Conservation (phyloP, 345 rosid genomes). For the Eucalyptus cloeziana region DNA sequence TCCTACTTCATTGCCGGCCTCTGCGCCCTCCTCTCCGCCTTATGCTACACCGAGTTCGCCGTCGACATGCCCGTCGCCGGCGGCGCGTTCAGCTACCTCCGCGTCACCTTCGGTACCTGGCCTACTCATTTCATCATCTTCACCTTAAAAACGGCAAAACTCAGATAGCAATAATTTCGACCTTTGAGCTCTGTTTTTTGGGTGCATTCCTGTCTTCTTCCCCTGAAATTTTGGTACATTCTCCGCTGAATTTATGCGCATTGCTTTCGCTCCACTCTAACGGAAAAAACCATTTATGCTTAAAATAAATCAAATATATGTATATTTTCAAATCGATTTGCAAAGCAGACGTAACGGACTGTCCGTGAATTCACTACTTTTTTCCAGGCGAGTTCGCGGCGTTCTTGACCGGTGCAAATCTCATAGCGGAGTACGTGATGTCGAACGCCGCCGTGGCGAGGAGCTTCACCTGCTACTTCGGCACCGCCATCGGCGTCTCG, state of each 20-base stretch:
- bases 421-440: constrained; percentile 76
- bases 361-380: not conserved
- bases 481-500: constrained; percentile 63
- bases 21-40: constrained; percentile 91
- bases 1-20: constrained; percentile 96
- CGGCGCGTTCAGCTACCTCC: constrained; percentile 91
- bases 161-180: not conserved
- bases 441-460: constrained; percentile 94
- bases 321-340: not conserved
- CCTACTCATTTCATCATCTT: not conserved
- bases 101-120: constrained; percentile 67
- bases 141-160: not conserved
- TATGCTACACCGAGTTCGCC: constrained; percentile 97
- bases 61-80: constrained; percentile 98
- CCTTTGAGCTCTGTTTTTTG: not conserved
- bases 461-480: constrained; percentile 63
- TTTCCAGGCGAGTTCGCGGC: constrained; percentile 74
- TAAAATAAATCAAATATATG: not conserved
- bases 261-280: not conserved
- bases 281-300: not conserved
- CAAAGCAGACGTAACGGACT: not conserved
- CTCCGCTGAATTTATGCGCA: not conserved
- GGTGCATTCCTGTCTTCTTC: not conserved
- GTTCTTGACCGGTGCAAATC: constrained; percentile 81
- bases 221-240: not conserved